A percentile compares a stretch with the other conserved stretches of the same genome.
Conservation (phyloP, 176 grass and related monocot genomes). For the Alloteropsis semialata region DNA sequence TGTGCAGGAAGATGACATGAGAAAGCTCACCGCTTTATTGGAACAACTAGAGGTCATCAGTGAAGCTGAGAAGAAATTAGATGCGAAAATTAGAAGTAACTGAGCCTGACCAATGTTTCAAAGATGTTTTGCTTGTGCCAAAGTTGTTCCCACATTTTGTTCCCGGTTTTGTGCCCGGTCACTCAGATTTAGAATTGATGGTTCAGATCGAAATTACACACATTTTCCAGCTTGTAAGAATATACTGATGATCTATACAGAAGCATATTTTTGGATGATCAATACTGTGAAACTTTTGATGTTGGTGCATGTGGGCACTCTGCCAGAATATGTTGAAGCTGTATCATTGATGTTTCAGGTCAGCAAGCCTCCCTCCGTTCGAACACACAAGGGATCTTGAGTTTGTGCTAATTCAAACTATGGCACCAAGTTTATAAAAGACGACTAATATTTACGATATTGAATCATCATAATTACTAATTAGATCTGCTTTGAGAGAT, state of each 20-base stretch:
- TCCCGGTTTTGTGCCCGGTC: not conserved
- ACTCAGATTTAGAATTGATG: not conserved
- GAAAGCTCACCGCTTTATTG: slow-evolving; percentile 52
- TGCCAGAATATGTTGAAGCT: not conserved
- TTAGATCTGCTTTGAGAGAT: too few relatives aligned
- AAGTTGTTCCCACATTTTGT: not conserved
- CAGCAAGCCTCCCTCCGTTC: too few relatives aligned
- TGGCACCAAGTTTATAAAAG: too few relatives aligned
- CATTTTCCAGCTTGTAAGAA: not conserved
- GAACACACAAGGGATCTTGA: too few relatives aligned
- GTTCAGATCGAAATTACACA: not conserved
- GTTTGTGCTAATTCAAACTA: too few relatives aligned
- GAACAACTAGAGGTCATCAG: slow-evolving; percentile 69
- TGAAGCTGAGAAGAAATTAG: slow-evolving; percentile 77
- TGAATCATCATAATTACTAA: too few relatives aligned
- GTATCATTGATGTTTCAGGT: too few relatives aligned
- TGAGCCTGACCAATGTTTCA: not conserved
- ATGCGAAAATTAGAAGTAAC: not conserved
- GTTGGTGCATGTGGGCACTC: not conserved
- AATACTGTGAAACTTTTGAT: not conserved
- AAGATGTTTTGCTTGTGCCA: not conserved
- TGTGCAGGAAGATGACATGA: slow-evolving; percentile 71
- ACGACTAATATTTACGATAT: too few relatives aligned
- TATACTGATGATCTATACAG: not conserved
- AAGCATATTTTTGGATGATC: not conserved